Conservation (phyloP, 176 grass and related monocot species). For the Canna indica region DNA sequence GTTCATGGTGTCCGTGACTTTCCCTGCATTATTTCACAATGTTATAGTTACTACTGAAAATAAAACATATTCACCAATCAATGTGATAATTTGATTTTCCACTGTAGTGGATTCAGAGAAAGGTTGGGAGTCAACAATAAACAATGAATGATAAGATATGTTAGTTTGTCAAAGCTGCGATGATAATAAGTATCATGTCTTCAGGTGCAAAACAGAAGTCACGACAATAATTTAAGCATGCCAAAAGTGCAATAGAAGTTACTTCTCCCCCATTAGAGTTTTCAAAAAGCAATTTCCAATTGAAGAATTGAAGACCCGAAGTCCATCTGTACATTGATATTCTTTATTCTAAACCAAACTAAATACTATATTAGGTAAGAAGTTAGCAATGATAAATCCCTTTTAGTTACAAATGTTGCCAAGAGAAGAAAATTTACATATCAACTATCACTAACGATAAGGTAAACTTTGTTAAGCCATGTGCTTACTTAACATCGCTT, state of each 20-base stretch:
- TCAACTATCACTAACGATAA: not conserved
- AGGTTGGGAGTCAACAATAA: no score
- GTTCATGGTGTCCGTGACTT: slow-evolving; percentile 89
- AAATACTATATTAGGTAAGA: no score
- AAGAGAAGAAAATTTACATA: not conserved
- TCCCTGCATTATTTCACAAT: slow-evolving; percentile 41
- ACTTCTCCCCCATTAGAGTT: not conserved
- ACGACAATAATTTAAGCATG: not conserved
- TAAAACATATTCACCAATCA: slow-evolving; percentile 15
- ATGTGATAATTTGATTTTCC: not conserved
- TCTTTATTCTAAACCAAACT: no score
- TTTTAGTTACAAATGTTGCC: not conserved
- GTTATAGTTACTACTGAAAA: slow-evolving; percentile 16
- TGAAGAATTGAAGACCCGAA: no score
- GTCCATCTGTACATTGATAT: no score
- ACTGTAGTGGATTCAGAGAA: no score
- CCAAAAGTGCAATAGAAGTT: not conserved
- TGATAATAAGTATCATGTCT: not conserved
- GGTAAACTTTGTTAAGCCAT: not conserved
- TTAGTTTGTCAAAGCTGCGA: no score
- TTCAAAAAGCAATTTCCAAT: no score
- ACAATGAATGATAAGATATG: no score
- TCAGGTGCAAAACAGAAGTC: not conserved
- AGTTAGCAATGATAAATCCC: no score
- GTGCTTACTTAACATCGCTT: slow-evolving; percentile 87